Conservation (phyloP, 2,329 filamentous ascomycete genomes). For the Stenocarpella maydis region DNA sequence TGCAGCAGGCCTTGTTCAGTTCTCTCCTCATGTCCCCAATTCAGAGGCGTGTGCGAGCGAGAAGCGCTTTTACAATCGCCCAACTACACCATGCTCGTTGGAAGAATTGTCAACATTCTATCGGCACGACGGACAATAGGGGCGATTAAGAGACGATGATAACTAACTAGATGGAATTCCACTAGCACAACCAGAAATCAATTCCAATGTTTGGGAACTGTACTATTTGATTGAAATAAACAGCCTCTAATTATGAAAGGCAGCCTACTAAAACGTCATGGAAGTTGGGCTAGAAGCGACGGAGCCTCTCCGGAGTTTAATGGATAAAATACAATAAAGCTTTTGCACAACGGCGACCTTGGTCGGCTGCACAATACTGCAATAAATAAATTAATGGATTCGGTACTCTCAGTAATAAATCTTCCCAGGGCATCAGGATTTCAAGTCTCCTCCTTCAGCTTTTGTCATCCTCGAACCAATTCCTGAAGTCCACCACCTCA, state of each 20-base stretch:
- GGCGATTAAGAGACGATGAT: too few species aligned
- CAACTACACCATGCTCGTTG: too few species aligned
- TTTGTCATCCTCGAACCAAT: neutral
- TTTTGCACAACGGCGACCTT: neutral
- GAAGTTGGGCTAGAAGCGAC: neutral
- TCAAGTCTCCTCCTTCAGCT: neutral
- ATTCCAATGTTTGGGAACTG: too few species aligned
- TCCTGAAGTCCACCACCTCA: neutral
- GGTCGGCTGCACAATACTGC: neutral
- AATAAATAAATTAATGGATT: neutral
- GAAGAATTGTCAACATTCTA: too few species aligned
- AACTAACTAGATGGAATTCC: too few species aligned
- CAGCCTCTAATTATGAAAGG: too few species aligned
- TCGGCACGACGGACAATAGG: too few species aligned
- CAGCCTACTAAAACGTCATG: neutral
- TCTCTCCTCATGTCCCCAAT: neutral
- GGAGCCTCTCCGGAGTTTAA: neutral
- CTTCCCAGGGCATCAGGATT: neutral
- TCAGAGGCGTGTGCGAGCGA: too few species aligned
- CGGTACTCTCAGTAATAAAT: neutral
- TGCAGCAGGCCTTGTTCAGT: neutral
- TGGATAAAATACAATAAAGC: neutral
- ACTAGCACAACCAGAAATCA: too few species aligned
- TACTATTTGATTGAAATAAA: too few species aligned
- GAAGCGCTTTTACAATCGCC: too few species aligned